Evolutionary conservation across 306 rosid genomes (phyloP).

Genomic region (Cicer bijugum): DNA sequence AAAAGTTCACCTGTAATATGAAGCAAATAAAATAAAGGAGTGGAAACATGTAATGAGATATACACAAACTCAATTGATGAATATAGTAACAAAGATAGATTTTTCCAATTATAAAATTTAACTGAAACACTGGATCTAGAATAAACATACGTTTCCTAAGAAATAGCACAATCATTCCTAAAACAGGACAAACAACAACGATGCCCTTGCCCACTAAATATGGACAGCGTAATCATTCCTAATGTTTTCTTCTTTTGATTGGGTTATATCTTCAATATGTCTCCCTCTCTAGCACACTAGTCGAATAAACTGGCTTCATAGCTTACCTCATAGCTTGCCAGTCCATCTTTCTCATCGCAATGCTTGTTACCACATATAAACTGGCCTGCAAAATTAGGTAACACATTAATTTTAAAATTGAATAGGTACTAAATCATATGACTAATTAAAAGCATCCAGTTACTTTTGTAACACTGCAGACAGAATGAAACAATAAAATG

Average conservation of each 20-base stretch:
- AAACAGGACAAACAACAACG: slow-evolving; percentile 28
- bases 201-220: slow-evolving; percentile 18
- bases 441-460: slow-evolving; percentile 14
- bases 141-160: neutral
- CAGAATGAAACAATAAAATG: slow-evolving; percentile 19
- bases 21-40: slow-evolving; percentile 29
- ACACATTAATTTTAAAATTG: slow-evolving; percentile 42
- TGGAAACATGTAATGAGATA: slow-evolving; percentile 27
- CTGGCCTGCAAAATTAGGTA: slow-evolving; percentile 72
- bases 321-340: slow-evolving; percentile 88
- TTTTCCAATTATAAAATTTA: neutral
- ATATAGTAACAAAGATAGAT: neutral
- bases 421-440: slow-evolving; percentile 27
- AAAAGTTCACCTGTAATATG: slow-evolving; percentile 77
- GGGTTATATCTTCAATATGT: slow-evolving; percentile 6
- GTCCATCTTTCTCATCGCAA: slow-evolving; percentile 71
- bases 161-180: slow-evolving; percentile 7
- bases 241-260: neutral
- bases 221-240: neutral
- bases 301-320: slow-evolving; percentile 27
- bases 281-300: slow-evolving; percentile 20
- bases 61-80: neutral
- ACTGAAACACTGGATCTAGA: slow-evolving; percentile 12
- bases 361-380: slow-evolving; percentile 84
- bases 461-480: slow-evolving; percentile 24